Conservation (phyloP, 2,329 filamentous ascomycete genomes). For the Hypoxylon sp. region DNA sequence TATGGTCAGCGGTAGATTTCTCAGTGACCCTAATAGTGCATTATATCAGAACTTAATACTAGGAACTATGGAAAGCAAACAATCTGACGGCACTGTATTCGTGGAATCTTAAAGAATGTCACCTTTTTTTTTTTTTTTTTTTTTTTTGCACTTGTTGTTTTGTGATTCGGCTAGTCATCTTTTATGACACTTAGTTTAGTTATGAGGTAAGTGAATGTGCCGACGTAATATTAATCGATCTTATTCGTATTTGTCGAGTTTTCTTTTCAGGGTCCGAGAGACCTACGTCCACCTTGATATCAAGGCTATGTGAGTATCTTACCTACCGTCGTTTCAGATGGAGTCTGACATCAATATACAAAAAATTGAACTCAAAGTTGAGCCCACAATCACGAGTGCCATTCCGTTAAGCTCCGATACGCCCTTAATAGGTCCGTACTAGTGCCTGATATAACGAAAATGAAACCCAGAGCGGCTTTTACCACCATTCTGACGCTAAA, state of each 20-base stretch:
- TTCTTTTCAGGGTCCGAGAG: not conserved
- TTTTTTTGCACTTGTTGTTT: too few species aligned
- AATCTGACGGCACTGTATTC: not conserved
- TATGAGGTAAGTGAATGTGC: not conserved
- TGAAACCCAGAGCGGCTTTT: not conserved
- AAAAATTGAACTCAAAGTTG: not conserved
- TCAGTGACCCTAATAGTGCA: slow-evolving; percentile 3
- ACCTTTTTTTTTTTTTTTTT: too few species aligned
- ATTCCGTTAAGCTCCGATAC: slow-evolving; percentile 4
- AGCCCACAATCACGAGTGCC: slow-evolving; percentile 1
- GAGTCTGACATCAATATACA: not conserved
- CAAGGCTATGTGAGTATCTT: not conserved
- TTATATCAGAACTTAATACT: slow-evolving; percentile 17
- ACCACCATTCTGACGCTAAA: not conserved
- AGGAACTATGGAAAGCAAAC: slow-evolving; percentile 7
- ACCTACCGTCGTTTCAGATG: not conserved
- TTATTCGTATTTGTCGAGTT: not conserved
- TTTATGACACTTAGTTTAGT: not conserved
- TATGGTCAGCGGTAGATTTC: slow-evolving; percentile 10
- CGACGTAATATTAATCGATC: not conserved
- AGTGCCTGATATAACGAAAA: slow-evolving; percentile 18
- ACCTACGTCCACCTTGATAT: not conserved
- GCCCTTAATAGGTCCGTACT: slow-evolving; percentile 10
- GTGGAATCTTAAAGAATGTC: not conserved
- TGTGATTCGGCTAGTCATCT: not conserved